Evolutionary conservation across 2,329 filamentous ascomycete species (phyloP), one percentile per base, ranked within the genome.

Genomic region (Chaetomium strumarium): DNA sequence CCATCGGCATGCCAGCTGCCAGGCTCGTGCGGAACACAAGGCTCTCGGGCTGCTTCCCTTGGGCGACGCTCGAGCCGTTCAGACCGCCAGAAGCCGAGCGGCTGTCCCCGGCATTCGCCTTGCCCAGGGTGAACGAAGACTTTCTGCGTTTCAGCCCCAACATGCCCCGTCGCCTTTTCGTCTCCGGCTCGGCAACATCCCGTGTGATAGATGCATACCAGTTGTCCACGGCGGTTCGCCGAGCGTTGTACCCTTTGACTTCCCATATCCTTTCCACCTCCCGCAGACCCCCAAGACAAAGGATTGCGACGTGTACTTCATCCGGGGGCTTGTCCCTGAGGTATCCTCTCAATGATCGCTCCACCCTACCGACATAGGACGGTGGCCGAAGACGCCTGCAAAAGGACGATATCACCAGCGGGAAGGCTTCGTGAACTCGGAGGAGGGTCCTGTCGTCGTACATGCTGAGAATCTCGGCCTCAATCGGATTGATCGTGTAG

Each of bases 251-350:
- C 1, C 81, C 80, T 61, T 83, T 83, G 37, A 82, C 80, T 62
- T 84, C 80, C 82, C 82, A 85, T 34, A 85, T 74, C 41, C 76
- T 72, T 59, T 84, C 79, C 1, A 84, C 80, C 61, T 85, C 79
- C 9, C 81, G 74, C 51, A 85, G 67, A 2, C 82, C 82, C 33
- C 82, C 82, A 11, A 85, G 69, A 40, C 76, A 79, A 10, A 85
- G 62, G 12, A 83, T 77, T 2, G 82, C 77, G 10, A 77, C 76
- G 57, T 84, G 82, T 0, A 85, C 72, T 41, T 85, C 80, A 52
- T 85, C 81, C 1, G 80, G 66, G 0, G 82, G 82, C 59, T 78
- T 78, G 56, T 84, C 82, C 57, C 79, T 76, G 5, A 84, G 66
- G 58, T 85, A 85, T 59, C 82, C 82, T 62, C 82, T 77, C 14